These are phyloP conservation scores for Pseudohalonectria lignicola DNA, from an alignment of 2,329 filamentous ascomycete genomes.

Conservation along the genomic window DNA sequence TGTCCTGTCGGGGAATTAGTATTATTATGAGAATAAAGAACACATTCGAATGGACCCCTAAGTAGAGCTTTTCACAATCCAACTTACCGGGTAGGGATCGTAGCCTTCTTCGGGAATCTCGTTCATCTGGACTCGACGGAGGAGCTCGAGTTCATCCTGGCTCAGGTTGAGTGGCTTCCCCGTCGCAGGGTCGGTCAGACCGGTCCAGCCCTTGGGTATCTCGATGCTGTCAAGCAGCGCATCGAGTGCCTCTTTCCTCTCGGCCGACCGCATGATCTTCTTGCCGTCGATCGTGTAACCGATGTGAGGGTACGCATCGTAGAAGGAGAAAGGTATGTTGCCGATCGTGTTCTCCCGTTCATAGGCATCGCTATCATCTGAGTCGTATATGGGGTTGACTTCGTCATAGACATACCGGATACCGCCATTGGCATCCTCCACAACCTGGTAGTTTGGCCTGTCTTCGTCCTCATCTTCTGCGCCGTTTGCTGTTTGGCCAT, in stretches of 20 bases:
- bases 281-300: constrained; percentile 99
- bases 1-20: constrained; percentile 40
- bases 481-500: constrained; percentile 19
- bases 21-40: constrained; percentile 10
- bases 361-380: constrained; percentile 80
- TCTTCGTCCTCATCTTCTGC: constrained; percentile 27
- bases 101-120: constrained; percentile 81
- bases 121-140: constrained; percentile 81
- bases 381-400: constrained; percentile 90
- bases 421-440: constrained; percentile 82
- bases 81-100: constrained; percentile 76
- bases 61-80: too few relatives aligned
- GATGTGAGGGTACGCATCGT: constrained; percentile 96
- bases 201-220: constrained; percentile 93
- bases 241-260: constrained; percentile 76
- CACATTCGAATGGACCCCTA: too few relatives aligned
- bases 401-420: constrained; percentile 87
- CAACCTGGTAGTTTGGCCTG: constrained; percentile 39
- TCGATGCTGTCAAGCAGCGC: constrained; percentile 93
- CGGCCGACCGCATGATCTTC: constrained; percentile 92
- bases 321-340: constrained; percentile 86
- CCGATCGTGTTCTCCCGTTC: constrained; percentile 84
- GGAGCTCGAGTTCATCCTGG: constrained; percentile 76
- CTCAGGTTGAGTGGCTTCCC: constrained; percentile 85
- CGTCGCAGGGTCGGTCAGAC: constrained; percentile 84